These are phyloP conservation scores for Erythrobasidium hasegawianum DNA, from an alignment of 1,284 basidiomycete species.

Conservation along the genomic window DNA sequence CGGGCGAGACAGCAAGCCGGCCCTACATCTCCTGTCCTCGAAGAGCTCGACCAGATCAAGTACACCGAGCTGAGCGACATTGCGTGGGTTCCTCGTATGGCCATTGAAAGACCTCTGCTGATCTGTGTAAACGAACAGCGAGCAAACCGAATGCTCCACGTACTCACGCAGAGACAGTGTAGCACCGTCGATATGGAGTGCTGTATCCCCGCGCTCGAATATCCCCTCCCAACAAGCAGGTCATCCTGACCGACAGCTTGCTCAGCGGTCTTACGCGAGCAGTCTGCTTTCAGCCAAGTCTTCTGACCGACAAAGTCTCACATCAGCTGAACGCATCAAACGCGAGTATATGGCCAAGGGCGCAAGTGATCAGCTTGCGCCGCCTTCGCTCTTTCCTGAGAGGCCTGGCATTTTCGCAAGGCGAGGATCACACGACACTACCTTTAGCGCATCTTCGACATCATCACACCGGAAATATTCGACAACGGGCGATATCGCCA, in stretches of 20 bases:
- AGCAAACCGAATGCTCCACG: conserved; percentile 27
- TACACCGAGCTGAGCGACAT: conserved; percentile 30
- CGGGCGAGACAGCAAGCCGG: neutral
- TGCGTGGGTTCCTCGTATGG: conserved; percentile 3
- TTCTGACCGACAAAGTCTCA: neutral
- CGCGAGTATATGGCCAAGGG: neutral
- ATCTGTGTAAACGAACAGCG: neutral
- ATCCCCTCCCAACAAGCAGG: neutral
- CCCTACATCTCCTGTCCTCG: neutral
- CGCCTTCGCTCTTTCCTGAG: neutral
- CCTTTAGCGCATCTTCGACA: neutral
- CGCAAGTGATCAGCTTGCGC: neutral
- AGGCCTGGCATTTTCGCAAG: no score
- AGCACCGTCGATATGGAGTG: conserved; percentile 4
- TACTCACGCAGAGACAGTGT: conserved; percentile 10
- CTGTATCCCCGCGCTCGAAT: neutral
- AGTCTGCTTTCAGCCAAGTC: no score
- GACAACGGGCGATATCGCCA: neutral
- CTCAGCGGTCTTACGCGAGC: neutral
- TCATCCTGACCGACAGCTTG: conserved; percentile 1
- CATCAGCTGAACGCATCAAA: neutral
- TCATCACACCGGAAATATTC: neutral
- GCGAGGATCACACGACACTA: neutral
- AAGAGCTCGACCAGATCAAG: conserved; percentile 7
- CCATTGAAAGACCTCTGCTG: neutral